Conservation (phyloP, 805 yeast species). For the Pichia heedii region DNA sequence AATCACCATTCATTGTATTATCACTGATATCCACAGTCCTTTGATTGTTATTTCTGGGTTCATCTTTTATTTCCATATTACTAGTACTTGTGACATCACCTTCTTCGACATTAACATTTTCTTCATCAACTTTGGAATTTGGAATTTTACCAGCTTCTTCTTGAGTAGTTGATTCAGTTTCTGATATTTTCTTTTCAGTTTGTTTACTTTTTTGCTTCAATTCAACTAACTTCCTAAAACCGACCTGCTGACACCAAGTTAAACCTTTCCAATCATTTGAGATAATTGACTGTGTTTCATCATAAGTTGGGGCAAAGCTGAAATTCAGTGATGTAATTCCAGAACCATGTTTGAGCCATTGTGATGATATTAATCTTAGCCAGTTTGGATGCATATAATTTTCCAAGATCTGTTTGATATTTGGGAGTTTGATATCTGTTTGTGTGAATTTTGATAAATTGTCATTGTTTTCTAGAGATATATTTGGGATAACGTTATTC, state of each 20-base stretch:
- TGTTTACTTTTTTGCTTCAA: background rate
- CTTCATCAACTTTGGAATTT: too few relatives aligned
- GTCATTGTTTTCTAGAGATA: constrained; percentile 27
- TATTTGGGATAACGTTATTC: constrained; percentile 60
- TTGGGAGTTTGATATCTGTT: constrained; percentile 12
- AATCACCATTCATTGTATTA: background rate
- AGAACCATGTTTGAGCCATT: constrained; percentile 46
- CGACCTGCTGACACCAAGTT: constrained; percentile 46
- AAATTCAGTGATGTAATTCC: constrained; percentile 30
- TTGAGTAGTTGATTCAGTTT: too few relatives aligned
- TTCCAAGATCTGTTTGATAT: constrained; percentile 30
- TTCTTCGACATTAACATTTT: too few relatives aligned
- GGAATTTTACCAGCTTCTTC: too few relatives aligned
- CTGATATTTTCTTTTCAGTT: background rate
- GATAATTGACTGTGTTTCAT: constrained; percentile 48
- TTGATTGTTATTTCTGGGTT: too few relatives aligned
- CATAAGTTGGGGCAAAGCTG: constrained; percentile 59
- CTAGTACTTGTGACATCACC: too few relatives aligned
- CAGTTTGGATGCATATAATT: constrained; percentile 53
- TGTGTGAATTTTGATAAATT: constrained; percentile 40
- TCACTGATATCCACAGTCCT: too few relatives aligned
- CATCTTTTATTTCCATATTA: too few relatives aligned
- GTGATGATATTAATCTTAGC: constrained; percentile 54
- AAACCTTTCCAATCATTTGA: constrained; percentile 42
- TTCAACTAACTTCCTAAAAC: constrained; percentile 31